These are phyloP conservation scores for Nemania sp. DNA, from an alignment of 2,329 filamentous ascomycete genomes.

Conservation along the genomic window DNA sequence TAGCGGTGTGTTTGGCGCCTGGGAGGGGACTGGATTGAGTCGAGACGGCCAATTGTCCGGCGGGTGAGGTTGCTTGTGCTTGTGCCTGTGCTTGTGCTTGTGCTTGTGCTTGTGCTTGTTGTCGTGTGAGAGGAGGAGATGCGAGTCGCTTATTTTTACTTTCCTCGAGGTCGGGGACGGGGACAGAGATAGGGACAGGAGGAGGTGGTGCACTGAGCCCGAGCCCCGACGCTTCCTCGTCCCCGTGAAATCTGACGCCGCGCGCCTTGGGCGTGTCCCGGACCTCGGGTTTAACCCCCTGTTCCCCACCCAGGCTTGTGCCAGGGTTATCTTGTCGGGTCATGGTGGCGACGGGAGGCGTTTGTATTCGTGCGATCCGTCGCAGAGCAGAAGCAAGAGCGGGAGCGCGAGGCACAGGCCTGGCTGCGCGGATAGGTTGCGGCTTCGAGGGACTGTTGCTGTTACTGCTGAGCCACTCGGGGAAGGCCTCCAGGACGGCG, in stretches of 20 bases:
- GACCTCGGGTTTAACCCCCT: neutral
- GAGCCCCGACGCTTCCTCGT: too few relatives aligned
- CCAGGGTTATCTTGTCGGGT: neutral
- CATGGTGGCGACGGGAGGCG: neutral
- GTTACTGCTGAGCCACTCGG: conserved; percentile 5
- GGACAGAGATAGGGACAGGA: neutral
- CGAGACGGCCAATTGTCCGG: neutral
- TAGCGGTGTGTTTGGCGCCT: neutral
- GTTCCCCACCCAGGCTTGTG: neutral
- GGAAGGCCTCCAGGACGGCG: conserved; percentile 11
- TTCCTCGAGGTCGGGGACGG: too few relatives aligned
- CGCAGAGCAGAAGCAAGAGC: too few relatives aligned
- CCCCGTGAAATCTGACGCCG: neutral
- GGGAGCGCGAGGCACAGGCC: too few relatives aligned
- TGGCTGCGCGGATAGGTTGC: neutral
- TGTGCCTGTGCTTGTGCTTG: too few relatives aligned
- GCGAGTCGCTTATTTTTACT: neutral
- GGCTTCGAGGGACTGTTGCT: neutral
- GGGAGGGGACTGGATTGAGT: neutral
- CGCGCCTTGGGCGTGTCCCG: neutral
- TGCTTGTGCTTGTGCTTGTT: too few relatives aligned
- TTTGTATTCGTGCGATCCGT: too few relatives aligned
- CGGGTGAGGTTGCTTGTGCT: neutral
- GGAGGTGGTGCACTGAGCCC: too few relatives aligned
- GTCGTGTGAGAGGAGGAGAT: neutral